Percentiles rank a stretch among this genome's conserved stretches.
These are phyloP conservation scores for Trichoderma brevicompactum DNA, from an alignment of 2,329 filamentous ascomycete species.

Conservation along the genomic window DNA sequence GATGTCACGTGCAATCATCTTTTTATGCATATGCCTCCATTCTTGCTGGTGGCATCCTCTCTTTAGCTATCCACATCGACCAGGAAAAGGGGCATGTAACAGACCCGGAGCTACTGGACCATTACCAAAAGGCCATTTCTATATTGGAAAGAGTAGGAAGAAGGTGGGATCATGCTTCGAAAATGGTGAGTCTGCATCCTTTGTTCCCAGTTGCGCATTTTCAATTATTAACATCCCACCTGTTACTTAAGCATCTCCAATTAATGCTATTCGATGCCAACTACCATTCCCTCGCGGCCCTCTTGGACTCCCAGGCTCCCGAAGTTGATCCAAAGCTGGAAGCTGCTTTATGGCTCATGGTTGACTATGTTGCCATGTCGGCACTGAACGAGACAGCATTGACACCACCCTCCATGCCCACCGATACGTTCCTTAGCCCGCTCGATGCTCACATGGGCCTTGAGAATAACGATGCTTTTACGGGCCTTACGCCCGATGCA, in stretches of 20 bases:
- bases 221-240: constrained; percentile 18
- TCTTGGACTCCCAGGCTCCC: constrained; percentile 8
- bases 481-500: constrained; percentile 11
- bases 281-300: constrained; percentile 20
- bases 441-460: constrained; percentile 17
- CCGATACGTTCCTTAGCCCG: constrained; percentile 20
- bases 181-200: constrained; percentile 15
- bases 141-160: constrained; percentile 21
- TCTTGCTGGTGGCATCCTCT: constrained; percentile 23
- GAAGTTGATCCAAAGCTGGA: constrained; percentile 24
- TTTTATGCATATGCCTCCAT: constrained; percentile 24
- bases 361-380: constrained; percentile 26
- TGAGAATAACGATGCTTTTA: constrained; percentile 13
- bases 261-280: constrained; percentile 27
- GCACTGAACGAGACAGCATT: constrained; percentile 16
- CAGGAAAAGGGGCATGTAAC: constrained; percentile 25
- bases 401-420: constrained; percentile 14
- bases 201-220: background rate
- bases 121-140: constrained; percentile 20
- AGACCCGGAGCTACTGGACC: constrained; percentile 2
- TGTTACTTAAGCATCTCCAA: constrained; percentile 23
- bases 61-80: constrained; percentile 22
- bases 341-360: constrained; percentile 20
- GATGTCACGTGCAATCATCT: constrained; percentile 23
- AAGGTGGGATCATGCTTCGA: constrained; percentile 26